Conservation (phyloP, 805 yeast genomes). For the Candida broadrunensis region DNA sequence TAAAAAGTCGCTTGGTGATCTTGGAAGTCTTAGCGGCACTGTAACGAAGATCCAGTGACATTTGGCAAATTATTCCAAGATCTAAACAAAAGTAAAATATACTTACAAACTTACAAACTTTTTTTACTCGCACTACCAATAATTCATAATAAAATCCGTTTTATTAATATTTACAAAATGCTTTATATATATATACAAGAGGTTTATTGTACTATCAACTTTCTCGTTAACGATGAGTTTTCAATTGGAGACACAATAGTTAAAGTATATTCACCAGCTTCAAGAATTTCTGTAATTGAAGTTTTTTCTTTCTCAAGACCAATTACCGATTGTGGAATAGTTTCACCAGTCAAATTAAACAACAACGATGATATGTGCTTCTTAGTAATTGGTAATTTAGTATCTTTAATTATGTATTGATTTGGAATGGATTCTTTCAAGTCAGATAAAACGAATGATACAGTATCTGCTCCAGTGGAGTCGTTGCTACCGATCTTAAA, state of each 20-base stretch:
- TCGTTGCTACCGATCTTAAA: background rate
- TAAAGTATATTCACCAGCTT: constrained; percentile 26
- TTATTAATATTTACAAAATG: constrained; percentile 7
- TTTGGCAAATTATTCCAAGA: no score
- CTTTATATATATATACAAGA: background rate
- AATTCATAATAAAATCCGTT: no score
- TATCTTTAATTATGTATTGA: constrained; percentile 14
- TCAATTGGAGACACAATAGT: constrained; percentile 25
- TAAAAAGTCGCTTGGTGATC: constrained; percentile 16
- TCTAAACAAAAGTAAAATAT: background rate
- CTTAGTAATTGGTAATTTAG: constrained; percentile 26
- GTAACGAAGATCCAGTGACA: constrained; percentile 17
- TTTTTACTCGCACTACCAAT: background rate
- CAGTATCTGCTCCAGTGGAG: background rate
- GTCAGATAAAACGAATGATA: constrained; percentile 25
- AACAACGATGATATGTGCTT: constrained; percentile 18
- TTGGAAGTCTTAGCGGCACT: constrained; percentile 41
- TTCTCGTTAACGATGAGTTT: constrained; percentile 3
- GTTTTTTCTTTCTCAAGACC: background rate
- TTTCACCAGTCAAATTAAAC: constrained; percentile 29
- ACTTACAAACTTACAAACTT: background rate
- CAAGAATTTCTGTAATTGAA: constrained; percentile 12
- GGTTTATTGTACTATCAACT: background rate
- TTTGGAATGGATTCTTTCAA: constrained; percentile 28
- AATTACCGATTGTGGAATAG: constrained; percentile 3